Evolutionary conservation across 2,329 filamentous ascomycete species (phyloP).

Genomic region (Penicillium polonicum): DNA sequence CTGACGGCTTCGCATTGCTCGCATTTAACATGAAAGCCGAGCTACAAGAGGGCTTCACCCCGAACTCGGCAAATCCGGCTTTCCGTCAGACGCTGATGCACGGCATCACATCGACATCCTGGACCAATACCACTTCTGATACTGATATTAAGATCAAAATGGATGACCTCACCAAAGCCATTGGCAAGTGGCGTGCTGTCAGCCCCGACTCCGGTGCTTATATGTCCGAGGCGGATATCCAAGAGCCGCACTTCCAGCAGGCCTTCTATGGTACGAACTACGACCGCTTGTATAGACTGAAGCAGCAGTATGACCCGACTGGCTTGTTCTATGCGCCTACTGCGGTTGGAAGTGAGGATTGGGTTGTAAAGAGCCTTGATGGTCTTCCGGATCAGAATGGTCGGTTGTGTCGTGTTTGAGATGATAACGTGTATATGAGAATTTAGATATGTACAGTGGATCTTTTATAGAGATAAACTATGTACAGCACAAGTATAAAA

Average conservation of each 20-base stretch:
- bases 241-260: slow-evolving; percentile 33
- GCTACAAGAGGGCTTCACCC: no score
- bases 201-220: slow-evolving; percentile 29
- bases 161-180: slow-evolving; percentile 21
- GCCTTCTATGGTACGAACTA: slow-evolving; percentile 35
- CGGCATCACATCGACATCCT: no score
- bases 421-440: background rate
- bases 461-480: background rate
- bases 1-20: no score
- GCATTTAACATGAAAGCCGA: no score
- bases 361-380: slow-evolving; percentile 40
- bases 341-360: slow-evolving; percentile 56
- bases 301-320: slow-evolving; percentile 53
- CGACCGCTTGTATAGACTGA: slow-evolving; percentile 39
- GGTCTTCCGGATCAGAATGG: slow-evolving; percentile 37
- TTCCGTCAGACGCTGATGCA: no score
- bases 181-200: slow-evolving; percentile 27
- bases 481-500: background rate
- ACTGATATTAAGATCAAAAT: slow-evolving; percentile 36
- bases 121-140: slow-evolving; percentile 30
- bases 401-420: slow-evolving; percentile 39
- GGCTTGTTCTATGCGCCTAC: slow-evolving; percentile 51
- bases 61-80: no score
- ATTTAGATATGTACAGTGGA: background rate
- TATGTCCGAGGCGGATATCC: slow-evolving; percentile 53